A percentile compares a stretch with the other conserved stretches of the same genome.
These are phyloP conservation scores for Diutina ranongensis DNA, from an alignment of 1,139 yeast species.

Conservation along the genomic window DNA sequence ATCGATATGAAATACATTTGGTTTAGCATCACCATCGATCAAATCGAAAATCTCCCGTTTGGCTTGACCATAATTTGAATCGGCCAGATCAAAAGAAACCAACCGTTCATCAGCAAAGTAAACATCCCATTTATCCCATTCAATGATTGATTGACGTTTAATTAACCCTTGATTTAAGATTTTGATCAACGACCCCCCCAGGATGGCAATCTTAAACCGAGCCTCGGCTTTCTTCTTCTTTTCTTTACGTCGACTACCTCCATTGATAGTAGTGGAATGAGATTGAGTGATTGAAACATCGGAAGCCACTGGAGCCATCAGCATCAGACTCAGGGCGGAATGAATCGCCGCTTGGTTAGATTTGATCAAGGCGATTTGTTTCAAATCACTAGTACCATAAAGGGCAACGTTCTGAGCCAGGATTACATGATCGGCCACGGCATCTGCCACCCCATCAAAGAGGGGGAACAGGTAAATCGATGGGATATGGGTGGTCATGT, in stretches of 20 bases:
- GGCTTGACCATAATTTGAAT: constrained; percentile 84
- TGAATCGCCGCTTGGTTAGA: neutral
- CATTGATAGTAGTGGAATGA: neutral
- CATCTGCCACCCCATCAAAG: constrained; percentile 83
- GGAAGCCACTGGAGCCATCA: constrained; percentile 3
- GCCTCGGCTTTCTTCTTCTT: constrained; percentile 33
- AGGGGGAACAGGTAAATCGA: constrained; percentile 85
- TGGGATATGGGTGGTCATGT: constrained; percentile 91
- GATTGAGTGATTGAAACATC: neutral
- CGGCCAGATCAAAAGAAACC: constrained; percentile 75
- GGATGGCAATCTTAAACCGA: constrained; percentile 79
- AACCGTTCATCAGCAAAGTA: constrained; percentile 95
- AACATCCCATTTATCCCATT: constrained; percentile 93
- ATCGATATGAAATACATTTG: constrained; percentile 42
- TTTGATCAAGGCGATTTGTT: constrained; percentile 16
- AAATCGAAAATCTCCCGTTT: constrained; percentile 71
- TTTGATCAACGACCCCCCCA: constrained; percentile 86
- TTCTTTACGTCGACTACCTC: constrained; percentile 1
- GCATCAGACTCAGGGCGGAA: constrained; percentile 3
- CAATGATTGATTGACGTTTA: constrained; percentile 53
- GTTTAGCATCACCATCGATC: constrained; percentile 41
- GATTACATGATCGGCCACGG: constrained; percentile 83
- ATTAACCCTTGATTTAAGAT: constrained; percentile 80
- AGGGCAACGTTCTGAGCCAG: constrained; percentile 68
- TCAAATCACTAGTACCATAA: constrained; percentile 34